These are phyloP conservation scores for Penicillium nordicum DNA, from an alignment of 2,329 filamentous ascomycete genomes.

Conservation along the genomic window DNA sequence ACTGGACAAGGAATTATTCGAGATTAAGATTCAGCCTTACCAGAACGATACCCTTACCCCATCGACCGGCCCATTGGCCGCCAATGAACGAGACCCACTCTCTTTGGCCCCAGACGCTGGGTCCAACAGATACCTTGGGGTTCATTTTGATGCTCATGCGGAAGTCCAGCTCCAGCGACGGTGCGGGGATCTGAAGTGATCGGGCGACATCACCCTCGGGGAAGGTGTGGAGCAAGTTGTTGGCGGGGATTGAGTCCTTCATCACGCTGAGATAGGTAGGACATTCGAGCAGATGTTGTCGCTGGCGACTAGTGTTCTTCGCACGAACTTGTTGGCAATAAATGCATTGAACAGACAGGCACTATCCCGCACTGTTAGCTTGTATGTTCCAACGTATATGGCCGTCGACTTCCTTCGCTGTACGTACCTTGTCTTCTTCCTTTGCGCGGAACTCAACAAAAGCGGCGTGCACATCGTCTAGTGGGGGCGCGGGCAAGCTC, in stretches of 20 bases:
- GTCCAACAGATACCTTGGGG: conserved; percentile 48
- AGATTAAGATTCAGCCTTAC: conserved; percentile 29
- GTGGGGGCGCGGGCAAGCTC: conserved; percentile 45
- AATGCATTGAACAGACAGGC: conserved; percentile 50
- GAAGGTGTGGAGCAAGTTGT: conserved; percentile 51
- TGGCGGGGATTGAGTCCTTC: conserved; percentile 52
- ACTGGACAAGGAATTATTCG: neutral
- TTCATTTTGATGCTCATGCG: conserved; percentile 54
- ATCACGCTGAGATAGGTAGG: conserved; percentile 51
- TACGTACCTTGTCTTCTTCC: conserved; percentile 46
- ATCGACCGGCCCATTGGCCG: conserved; percentile 52
- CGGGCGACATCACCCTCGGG: conserved; percentile 49
- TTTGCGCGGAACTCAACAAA: conserved; percentile 49
- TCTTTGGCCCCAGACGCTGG: conserved; percentile 48
- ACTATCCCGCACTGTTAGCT: conserved; percentile 28
- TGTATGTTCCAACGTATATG: neutral
- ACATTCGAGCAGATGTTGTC: conserved; percentile 49
- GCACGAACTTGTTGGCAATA: conserved; percentile 51
- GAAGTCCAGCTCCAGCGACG: conserved; percentile 51
- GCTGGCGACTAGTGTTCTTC: conserved; percentile 51
- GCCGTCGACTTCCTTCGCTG: neutral
- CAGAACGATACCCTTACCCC: conserved; percentile 51
- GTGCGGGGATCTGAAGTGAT: conserved; percentile 47
- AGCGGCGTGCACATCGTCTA: conserved; percentile 49
- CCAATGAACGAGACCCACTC: conserved; percentile 52